These are phyloP conservation scores for Zopfochytrium polystomum DNA, from an alignment of 371 early-diverging fungal genomes.

Conservation along the genomic window DNA sequence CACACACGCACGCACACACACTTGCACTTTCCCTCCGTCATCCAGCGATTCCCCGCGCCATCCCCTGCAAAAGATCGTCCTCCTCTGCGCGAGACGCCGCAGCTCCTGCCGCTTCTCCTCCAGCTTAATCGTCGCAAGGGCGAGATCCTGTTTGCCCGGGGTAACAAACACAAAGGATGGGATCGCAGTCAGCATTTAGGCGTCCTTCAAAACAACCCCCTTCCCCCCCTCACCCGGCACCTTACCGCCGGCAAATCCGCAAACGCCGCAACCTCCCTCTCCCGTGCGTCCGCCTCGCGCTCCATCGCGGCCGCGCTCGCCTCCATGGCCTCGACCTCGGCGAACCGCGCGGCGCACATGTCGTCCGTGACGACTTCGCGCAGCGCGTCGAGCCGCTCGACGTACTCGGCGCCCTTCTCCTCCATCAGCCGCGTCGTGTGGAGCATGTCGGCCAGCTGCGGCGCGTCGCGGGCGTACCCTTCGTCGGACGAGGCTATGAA, in stretches of 20 bases:
- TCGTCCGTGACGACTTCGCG: background rate
- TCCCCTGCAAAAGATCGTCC: too few relatives aligned
- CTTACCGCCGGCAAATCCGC: background rate
- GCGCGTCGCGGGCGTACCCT: background rate
- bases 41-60: too few relatives aligned
- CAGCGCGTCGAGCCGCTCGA: background rate
- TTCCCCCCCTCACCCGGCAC: background rate
- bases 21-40: too few relatives aligned
- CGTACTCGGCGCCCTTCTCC: background rate
- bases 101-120: background rate
- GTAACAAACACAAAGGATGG: too few relatives aligned
- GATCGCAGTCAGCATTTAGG: background rate
- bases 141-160: too few relatives aligned
- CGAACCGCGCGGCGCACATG: background rate
- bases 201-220: background rate
- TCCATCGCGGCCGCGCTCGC: background rate
- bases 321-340: slow-evolving; percentile 2
- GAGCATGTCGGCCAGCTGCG: background rate
- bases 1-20: too few relatives aligned
- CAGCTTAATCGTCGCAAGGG: background rate
- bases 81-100: too few relatives aligned
- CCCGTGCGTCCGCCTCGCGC: background rate
- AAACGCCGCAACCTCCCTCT: background rate
- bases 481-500: background rate
- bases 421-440: background rate